Evolutionary conservation across 306 rosid genomes (phyloP), one percentile per base, ranked within the genome.

Genomic region (Sophora flavescens): DNA sequence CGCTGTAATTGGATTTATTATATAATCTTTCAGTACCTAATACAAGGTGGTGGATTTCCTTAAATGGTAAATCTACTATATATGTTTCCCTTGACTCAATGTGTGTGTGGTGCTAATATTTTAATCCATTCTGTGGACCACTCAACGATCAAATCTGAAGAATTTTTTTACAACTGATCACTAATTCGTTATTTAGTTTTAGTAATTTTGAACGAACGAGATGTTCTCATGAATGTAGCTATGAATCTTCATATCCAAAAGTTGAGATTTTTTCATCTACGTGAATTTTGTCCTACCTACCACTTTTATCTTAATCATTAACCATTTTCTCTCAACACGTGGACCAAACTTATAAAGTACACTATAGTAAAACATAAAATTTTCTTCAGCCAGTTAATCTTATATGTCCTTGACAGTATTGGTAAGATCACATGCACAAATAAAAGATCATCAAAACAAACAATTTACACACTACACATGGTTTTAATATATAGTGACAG

Each of bases 291-390:
- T 22, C 62, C 73, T 61, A 53, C 45, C 44, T 15, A 30, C 58
- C 66, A 65, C 66, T 66, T 65, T 65, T 62, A 13, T 52, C 72
- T 51, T 15, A 50, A 76, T 76, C 39, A 76, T 76, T 65, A 42
- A 28, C 57, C 53, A 65, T 64, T 48, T 17, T 72, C 65, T 57
- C 66, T 53, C 44, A 64, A 39, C 58, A 66, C 26, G 22, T 52
- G 47, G 35, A 26, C 32, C 28, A 15, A 22, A 52, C 44, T 52
- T 38, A 0, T 22, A 22, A 22, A 36, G 22, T 22, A 26, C 6
- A 6, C 1, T 1, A 6, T 44, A 15, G 78, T 45, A n/a, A 60
- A 50, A 45, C 17, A 4, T 4, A 35, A 6, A 18, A 0, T 41
- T 32, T 68, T 42, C 77, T 26, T 7, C 8, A 39, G 8, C 3